Percentiles rank a stretch among this genome's conserved stretches.
These are phyloP conservation scores for Salinomyces thailandicus DNA, from an alignment of 2,329 filamentous ascomycete genomes.

Conservation along the genomic window DNA sequence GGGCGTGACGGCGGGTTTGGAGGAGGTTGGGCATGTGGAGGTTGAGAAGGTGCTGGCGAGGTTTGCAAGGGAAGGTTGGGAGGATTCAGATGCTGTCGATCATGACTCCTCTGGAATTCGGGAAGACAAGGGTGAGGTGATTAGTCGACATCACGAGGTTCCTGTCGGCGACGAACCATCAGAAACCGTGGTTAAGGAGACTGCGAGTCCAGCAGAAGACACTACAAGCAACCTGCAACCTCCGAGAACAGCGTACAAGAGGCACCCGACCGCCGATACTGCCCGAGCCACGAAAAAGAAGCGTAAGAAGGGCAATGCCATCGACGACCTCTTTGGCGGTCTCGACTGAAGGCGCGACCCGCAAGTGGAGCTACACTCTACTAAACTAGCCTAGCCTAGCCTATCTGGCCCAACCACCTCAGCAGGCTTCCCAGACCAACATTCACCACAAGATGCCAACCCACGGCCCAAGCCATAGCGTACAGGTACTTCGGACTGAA, in stretches of 20 bases:
- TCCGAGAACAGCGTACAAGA: background rate
- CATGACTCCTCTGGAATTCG: slow-evolving; percentile 21
- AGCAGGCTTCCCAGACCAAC: slow-evolving; percentile 49
- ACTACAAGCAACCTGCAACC: too few relatives aligned
- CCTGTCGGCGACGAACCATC: too few relatives aligned
- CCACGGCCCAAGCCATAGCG: slow-evolving; percentile 75
- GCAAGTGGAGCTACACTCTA: background rate
- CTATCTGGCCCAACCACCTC: slow-evolving; percentile 22
- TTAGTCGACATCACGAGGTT: background rate
- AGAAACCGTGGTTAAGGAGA: too few relatives aligned
- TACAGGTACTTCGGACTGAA: slow-evolving; percentile 97
- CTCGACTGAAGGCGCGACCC: slow-evolving; percentile 25
- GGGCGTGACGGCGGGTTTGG: slow-evolving; percentile 32
- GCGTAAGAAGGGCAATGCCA: slow-evolving; percentile 52
- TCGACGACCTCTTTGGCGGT: slow-evolving; percentile 62
- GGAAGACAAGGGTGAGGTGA: background rate
- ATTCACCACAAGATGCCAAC: slow-evolving; percentile 68
- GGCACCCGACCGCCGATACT: background rate
- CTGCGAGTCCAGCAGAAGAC: too few relatives aligned
- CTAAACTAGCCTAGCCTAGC: too few relatives aligned
- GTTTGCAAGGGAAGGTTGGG: slow-evolving; percentile 33
- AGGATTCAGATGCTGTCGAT: slow-evolving; percentile 6
- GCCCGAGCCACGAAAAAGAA: slow-evolving; percentile 41
- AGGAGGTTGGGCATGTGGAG: slow-evolving; percentile 33
- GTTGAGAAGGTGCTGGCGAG: slow-evolving; percentile 32